Evolutionary conservation across 306 rosid genomes (phyloP), one percentile per base, ranked within the genome.

Genomic region (Adenanthera pavonina): DNA sequence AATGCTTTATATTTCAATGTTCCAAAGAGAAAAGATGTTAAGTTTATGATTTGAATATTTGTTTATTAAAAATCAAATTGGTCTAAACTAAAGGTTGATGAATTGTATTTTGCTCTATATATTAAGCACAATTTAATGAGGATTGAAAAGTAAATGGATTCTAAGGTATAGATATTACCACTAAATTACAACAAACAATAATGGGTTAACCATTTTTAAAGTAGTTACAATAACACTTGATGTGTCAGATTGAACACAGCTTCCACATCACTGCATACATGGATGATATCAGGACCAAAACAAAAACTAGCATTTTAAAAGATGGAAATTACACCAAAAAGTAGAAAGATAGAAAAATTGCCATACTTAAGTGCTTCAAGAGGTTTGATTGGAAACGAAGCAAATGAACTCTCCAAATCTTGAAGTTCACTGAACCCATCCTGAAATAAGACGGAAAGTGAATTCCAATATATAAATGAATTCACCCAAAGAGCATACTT

Each of bases 341-440:
- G 15, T 46, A 20, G 3, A 78, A 49, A 56, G 14, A 2, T 19
- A 20, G 69, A 49, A 41, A 80, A 85, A 76, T 20, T 53, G 65
- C 66, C 92, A 79, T 94, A 94, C 98, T 94, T 91, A 38, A 92
- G 97, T 83, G 97, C 98, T 86, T 88, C 84, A 81, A 94, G 96
- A 81, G 97, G 97, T 87, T 87, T 92, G 25, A 75, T 88, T 44
- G 99, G 97, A 85, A 96, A 92, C 77, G 99, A 90, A 76, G 97
- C 88, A 84, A 96, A 86, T 34, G 99, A 95, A 78, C 85, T 82
- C 86, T 89, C 96, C 91, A 96, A 86, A 92, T 92, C 94, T 85
- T 76, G 89, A 85, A 89, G 84, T 86, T 91, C 90, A 53, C 79
- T 84, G 83, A 92, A 86, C 62, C 89, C 94, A 64, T 92, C 97